Conservation (phyloP, 768 basidiomycete species). For the Boletus reticuloceps region DNA sequence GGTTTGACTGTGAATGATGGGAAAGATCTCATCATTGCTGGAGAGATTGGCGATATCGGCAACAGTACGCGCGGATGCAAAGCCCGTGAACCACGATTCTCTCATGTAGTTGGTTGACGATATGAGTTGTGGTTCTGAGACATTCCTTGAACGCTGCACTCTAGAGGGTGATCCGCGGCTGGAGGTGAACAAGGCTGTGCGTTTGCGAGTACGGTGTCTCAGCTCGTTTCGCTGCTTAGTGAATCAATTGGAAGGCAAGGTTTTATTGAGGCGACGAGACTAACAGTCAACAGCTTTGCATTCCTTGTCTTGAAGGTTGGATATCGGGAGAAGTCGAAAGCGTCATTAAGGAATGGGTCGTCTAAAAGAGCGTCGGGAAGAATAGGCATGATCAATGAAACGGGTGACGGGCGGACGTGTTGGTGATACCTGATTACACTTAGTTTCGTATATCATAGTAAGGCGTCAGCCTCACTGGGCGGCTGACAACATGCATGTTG, state of each 20-base stretch:
- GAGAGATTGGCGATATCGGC: slow-evolving; percentile 9
- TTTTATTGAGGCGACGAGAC: not conserved
- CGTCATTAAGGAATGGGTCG: slow-evolving; percentile 18
- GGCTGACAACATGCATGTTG: slow-evolving; percentile 13
- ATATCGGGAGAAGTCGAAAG: slow-evolving; percentile 18
- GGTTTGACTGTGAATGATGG: slow-evolving; percentile 1
- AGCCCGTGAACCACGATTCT: slow-evolving; percentile 18
- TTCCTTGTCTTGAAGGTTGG: slow-evolving; percentile 3
- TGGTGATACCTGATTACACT: not conserved
- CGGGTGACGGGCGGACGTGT: not conserved
- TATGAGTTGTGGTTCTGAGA: slow-evolving; percentile 22
- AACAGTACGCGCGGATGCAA: slow-evolving; percentile 7
- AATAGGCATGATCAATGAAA: not conserved
- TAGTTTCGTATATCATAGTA: not conserved
- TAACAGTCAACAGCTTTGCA: not conserved
- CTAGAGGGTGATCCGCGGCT: not conserved
- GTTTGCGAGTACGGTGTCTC: slow-evolving; percentile 3
- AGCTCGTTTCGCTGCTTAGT: not conserved
- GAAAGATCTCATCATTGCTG: not conserved
- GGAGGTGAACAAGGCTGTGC: not conserved
- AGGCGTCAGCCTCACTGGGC: slow-evolving; percentile 13
- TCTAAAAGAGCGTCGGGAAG: slow-evolving; percentile 21
- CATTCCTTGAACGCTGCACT: slow-evolving; percentile 13
- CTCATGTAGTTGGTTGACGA: slow-evolving; percentile 15
- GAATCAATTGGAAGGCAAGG: not conserved